These are phyloP conservation scores for Aspergillus aculeatus DNA, from an alignment of 2,329 filamentous ascomycete genomes.

Conservation along the genomic window DNA sequence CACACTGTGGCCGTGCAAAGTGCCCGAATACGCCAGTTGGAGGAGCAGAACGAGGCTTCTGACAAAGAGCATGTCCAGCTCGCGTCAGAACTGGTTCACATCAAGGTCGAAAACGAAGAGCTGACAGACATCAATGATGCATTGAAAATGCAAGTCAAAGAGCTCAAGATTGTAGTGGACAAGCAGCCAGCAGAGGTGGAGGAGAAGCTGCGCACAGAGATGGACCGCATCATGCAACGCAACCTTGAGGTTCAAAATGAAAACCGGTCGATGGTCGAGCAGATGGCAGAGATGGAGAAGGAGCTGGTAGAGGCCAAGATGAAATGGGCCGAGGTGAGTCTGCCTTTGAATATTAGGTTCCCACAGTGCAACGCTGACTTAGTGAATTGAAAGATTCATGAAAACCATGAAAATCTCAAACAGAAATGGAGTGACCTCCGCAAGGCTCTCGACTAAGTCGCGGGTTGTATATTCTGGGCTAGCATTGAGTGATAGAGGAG, in stretches of 20 bases:
- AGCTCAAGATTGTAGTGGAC: slow-evolving; percentile 83
- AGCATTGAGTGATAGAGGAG: neutral
- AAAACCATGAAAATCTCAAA: slow-evolving; percentile 66
- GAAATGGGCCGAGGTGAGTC: slow-evolving; percentile 84
- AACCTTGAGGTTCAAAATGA: slow-evolving; percentile 94
- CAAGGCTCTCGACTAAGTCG: slow-evolving; percentile 50
- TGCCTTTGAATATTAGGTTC: neutral
- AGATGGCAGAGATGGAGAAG: slow-evolving; percentile 87
- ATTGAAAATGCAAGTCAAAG: slow-evolving; percentile 77
- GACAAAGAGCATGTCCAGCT: slow-evolving; percentile 89
- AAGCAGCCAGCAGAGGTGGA: slow-evolving; percentile 88
- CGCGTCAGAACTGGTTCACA: slow-evolving; percentile 84
- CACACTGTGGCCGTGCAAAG: slow-evolving; percentile 65
- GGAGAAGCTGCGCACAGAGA: slow-evolving; percentile 73
- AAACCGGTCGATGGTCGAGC: slow-evolving; percentile 83
- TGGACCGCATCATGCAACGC: slow-evolving; percentile 86
- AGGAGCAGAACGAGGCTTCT: slow-evolving; percentile 82
- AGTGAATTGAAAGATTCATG: slow-evolving; percentile 59
- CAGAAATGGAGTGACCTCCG: slow-evolving; percentile 75
- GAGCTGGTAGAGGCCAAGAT: slow-evolving; percentile 91
- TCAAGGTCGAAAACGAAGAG: slow-evolving; percentile 91
- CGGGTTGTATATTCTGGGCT: slow-evolving; percentile 7
- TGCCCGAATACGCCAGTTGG: slow-evolving; percentile 77
- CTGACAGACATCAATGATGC: slow-evolving; percentile 87
- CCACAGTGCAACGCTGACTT: slow-evolving; percentile 13